Base-by-base conservation (phyloP, 805 yeast genomes). In the Millerago galiae region DNA sequence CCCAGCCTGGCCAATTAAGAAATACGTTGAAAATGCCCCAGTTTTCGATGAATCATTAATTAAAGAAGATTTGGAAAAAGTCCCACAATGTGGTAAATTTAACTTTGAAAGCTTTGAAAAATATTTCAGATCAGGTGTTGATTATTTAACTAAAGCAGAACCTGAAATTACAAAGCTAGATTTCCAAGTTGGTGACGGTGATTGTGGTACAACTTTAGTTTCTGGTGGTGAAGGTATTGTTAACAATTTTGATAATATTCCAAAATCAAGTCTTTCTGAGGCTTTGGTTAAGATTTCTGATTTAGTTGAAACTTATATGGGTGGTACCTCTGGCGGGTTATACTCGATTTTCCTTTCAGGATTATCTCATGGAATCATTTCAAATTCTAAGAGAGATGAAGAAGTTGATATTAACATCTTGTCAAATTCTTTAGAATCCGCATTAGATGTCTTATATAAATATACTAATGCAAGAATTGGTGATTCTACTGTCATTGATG, bases 321-420 rank as follows among this genome's bases (percentile, higher is more conserved):
- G 97, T 41, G 98, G 98, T 39, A 91, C 98, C 0, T 85, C 95
- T 1, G 98, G 98, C 41, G 97, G 96, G 1, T 63, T 90, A 31
- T 90, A 90, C 62, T 84, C 95, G 3, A 91, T 90, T 43, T 86
- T 71, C 63, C 68, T 91, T 47, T 78, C 95, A 29, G 87, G 95
- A 1, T 71, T 90, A 46, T 83, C 86, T 1, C 68, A 72, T 30
- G 73, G 75, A 9, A 62, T 79, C 25, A 65, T 60, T 30, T 35
- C 58, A 9, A 47, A 58, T 26, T 52, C 54, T 7, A 42, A 51
- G 3, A 59, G 58, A 32, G 58, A 52, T 9, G 60, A 67, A n/a
- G 54, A 64, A 14, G 44, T 58, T 10, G 47, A 50, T 21, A 17
- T 56, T 3, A 53, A 59, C 2, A 49, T 60, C 9, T 57, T 81